These are phyloP conservation scores for Linnemannia schmuckeri DNA, from an alignment of 192 early-diverging fungal species.

Conservation along the genomic window DNA sequence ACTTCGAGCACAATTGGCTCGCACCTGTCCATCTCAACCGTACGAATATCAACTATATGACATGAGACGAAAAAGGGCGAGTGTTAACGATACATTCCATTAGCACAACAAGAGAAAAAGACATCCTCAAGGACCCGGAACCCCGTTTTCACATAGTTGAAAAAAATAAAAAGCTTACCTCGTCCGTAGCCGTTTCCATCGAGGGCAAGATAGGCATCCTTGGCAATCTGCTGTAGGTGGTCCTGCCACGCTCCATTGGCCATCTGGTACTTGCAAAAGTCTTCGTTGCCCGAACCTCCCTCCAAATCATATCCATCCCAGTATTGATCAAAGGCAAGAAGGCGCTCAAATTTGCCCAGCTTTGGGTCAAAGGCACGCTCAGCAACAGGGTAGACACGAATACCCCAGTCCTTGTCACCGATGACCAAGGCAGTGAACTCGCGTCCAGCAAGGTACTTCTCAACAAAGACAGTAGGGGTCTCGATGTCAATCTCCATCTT, in stretches of 20 bases:
- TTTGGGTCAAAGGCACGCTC: constrained; percentile 59
- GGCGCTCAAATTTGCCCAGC: constrained; percentile 45
- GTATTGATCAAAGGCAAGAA: constrained; percentile 63
- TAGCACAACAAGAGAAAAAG: neutral
- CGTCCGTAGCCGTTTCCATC: constrained; percentile 61
- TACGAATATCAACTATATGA: constrained; percentile 61
- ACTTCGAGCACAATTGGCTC: constrained; percentile 64
- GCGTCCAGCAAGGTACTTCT: constrained; percentile 59
- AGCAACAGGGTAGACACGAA: constrained; percentile 59
- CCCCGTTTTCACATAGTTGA: neutral
- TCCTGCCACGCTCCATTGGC: constrained; percentile 58
- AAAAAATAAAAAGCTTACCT: constrained; percentile 6
- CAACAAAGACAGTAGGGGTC: constrained; percentile 59
- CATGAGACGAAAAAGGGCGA: neutral
- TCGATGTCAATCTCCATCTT: constrained; percentile 31
- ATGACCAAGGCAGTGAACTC: constrained; percentile 61
- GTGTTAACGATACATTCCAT: neutral
- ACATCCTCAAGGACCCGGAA: no score
- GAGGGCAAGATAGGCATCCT: constrained; percentile 56
- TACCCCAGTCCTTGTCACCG: constrained; percentile 54
- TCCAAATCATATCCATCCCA: constrained; percentile 62
- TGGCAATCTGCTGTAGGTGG: constrained; percentile 51
- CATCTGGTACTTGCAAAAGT: constrained; percentile 56
- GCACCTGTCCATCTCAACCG: constrained; percentile 39
- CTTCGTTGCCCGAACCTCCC: constrained; percentile 28